These are phyloP conservation scores for Thielaviopsis cerberus DNA, from an alignment of 2,329 filamentous ascomycete species.

Conservation along the genomic window DNA sequence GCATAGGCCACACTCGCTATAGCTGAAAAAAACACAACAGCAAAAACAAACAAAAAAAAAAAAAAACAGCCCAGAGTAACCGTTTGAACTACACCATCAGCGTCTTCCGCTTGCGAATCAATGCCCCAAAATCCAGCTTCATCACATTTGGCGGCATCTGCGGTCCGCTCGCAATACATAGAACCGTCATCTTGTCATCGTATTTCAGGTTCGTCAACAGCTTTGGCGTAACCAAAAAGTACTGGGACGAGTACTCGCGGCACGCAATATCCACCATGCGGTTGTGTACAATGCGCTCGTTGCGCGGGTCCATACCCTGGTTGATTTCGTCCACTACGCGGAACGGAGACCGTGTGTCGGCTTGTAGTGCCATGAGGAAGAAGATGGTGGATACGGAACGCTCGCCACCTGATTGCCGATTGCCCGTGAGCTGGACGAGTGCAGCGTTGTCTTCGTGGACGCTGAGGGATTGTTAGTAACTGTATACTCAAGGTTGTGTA, in stretches of 20 bases:
- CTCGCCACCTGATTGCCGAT: conserved; percentile 91
- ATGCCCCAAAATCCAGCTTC: conserved; percentile 30
- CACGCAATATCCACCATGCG: conserved; percentile 97
- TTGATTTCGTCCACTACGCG: conserved; percentile 99
- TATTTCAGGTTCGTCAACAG: conserved; percentile 71
- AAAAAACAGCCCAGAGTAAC: neutral
- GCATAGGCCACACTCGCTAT: too few species aligned
- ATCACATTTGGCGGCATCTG: conserved; percentile 38
- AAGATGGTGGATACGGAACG: conserved; percentile 94
- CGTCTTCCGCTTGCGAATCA: conserved; percentile 26
- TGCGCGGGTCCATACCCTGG: conserved; percentile 96
- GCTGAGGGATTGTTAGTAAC: conserved; percentile 5
- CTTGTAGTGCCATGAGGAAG: conserved; percentile 95
- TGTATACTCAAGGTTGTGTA: conserved; percentile 5
- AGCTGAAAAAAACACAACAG: too few species aligned
- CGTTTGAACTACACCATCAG: conserved; percentile 18
- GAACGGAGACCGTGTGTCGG: conserved; percentile 84
- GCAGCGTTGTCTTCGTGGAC: conserved; percentile 11
- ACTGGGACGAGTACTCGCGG: conserved; percentile 58
- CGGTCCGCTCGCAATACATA: conserved; percentile 86
- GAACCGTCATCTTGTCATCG: conserved; percentile 74
- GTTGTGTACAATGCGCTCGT: conserved; percentile 94
- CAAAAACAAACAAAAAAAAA: neutral
- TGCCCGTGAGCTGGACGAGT: conserved; percentile 45
- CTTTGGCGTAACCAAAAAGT: conserved; percentile 97